Base-by-base conservation (phyloP, 2,329 filamentous ascomycete species). In the Xylariaceae sp. region DNA sequence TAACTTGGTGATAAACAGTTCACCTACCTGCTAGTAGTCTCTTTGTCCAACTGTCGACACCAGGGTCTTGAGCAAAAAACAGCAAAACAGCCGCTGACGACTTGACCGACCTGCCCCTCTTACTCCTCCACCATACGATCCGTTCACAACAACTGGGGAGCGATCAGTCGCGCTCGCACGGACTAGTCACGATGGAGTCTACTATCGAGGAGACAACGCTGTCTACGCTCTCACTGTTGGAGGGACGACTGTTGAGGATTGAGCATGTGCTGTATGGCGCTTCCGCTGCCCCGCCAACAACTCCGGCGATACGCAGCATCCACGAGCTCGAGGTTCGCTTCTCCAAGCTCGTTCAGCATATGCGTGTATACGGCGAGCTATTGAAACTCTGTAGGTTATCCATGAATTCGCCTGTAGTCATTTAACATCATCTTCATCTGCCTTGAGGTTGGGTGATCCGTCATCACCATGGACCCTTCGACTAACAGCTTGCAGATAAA, bases 311-410 rank as follows among this genome's bases (percentile, higher is more conserved):
- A 23, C 72, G 75, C 17, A 74, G 76, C 48, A 72, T 85, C 48
- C 76, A 76, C 58, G 75, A 81, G 45, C 75, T 86, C 0, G 82
- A 86, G 65, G 76, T 76, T 55, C 80, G 82, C 30, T 82, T 86
- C 67, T 73, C 76, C 11, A 69, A 72, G 37, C 74, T 86, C 5
- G 64, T 81, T 4, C 79, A 80, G 35, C 75, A 76, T 55, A 73
- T 82, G 39, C 80, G 82, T 53, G 81, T 83, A 57, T 86, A 86
- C 64, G 78, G 76, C 34, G 83, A 86, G 65, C 75, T 87, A 5
- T 74, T 87, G 44, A 82, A 81, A 67, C 82, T 86, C 30, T 84
- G 84, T 86, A 77, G 18, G 81, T 69, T 30, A 52, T 35, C n/a
- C 17, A 9, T 9, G 30, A 37, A 34, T 10, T 13, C 18, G 15